Percentiles rank a stretch among this genome's conserved stretches.
These are phyloP conservation scores for Astragalus glycyphyllos DNA, from an alignment of 306 rosid genomes.

Conservation along the genomic window DNA sequence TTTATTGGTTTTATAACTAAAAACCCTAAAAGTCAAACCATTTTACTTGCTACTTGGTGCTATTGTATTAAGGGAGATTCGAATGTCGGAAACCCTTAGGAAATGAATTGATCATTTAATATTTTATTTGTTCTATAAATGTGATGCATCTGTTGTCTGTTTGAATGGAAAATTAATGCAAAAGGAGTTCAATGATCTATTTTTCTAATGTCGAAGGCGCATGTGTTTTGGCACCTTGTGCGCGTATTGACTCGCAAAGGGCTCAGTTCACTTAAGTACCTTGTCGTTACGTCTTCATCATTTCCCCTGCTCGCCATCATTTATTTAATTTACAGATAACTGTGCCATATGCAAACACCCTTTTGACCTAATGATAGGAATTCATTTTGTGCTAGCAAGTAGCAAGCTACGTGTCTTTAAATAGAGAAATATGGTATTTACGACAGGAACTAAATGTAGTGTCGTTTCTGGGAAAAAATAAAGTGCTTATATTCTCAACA, in stretches of 20 bases:
- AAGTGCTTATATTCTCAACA: background rate
- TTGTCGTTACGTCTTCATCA: background rate
- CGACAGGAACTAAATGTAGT: background rate
- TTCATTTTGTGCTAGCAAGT: conserved; percentile 1
- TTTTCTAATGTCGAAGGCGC: background rate
- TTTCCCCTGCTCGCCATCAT: background rate
- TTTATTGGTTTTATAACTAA: background rate
- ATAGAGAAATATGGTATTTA: conserved; percentile 6
- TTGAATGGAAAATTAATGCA: conserved; percentile 1
- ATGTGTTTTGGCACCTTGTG: background rate
- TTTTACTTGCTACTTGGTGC: background rate
- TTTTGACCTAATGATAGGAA: background rate
- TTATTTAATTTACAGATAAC: background rate
- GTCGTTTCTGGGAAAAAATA: background rate
- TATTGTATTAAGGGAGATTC: background rate
- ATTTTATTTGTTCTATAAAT: background rate
- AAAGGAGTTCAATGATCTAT: background rate
- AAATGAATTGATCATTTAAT: background rate
- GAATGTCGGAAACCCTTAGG: background rate
- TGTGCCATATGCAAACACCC: background rate
- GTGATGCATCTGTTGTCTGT: background rate
- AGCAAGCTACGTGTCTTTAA: background rate
- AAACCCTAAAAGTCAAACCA: background rate
- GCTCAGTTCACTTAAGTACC: background rate
- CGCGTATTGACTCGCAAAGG: background rate